A percentile compares a stretch with the other conserved stretches of the same genome.
phyloP scores from a whole-genome alignment of 208 protist genomes.

The Entamoeba histolytica region DNA sequence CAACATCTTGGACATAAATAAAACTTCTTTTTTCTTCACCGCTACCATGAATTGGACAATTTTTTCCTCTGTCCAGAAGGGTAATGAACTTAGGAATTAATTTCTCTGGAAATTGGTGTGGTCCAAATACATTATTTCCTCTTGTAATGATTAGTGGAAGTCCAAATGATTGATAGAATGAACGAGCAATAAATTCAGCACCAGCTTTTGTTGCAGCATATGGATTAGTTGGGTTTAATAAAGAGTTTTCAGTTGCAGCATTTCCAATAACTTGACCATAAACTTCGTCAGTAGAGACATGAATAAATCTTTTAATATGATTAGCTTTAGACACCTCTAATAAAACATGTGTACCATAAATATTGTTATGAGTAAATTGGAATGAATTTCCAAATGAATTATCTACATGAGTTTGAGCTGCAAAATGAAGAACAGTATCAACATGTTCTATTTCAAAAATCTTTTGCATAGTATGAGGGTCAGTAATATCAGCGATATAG shows the following conservation, averaged over 20 bases:
- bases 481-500: conserved; percentile 49
- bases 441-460: conserved; percentile 47
- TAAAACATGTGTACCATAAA: conserved; percentile 67
- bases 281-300: conserved; percentile 76
- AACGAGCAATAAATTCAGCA: conserved; percentile 41
- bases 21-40: conserved; percentile 21
- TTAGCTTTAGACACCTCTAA: conserved; percentile 43
- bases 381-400: conserved; percentile 67
- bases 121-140: conserved; percentile 69
- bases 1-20: conserved; percentile 51
- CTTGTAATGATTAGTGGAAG: conserved; percentile 70
- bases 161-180: conserved; percentile 59
- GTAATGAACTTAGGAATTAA: conserved; percentile 55
- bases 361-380: conserved; percentile 63
- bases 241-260: conserved; percentile 27
- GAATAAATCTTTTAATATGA: conserved; percentile 60
- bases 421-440: conserved; percentile 73
- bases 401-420: conserved; percentile 65
- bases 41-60: conserved; percentile 34
- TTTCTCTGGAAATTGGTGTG: conserved; percentile 63
- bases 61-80: conserved; percentile 30
- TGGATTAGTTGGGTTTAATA: conserved; percentile 69
- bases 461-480: conserved; percentile 38
- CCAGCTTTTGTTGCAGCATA: conserved; percentile 64
- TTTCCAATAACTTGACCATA: conserved; percentile 50